Conservation (phyloP, 2,329 filamentous ascomycete genomes). For the Paecilomyces sp. region DNA sequence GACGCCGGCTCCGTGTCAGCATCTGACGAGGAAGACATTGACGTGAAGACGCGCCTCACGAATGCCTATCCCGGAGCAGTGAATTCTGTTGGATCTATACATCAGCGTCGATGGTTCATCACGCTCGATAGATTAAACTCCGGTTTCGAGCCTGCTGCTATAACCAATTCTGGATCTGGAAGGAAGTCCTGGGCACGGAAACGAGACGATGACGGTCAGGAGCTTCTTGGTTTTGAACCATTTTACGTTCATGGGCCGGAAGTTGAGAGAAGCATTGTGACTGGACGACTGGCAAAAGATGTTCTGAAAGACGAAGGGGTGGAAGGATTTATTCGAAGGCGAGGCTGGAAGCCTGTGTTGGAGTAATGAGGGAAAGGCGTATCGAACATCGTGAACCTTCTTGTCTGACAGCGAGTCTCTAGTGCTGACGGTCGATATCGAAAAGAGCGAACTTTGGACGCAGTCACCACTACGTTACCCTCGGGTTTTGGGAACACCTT, state of each 20-base stretch:
- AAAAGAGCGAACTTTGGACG: not conserved
- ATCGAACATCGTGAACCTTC: not conserved
- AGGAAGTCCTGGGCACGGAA: conserved; percentile 22
- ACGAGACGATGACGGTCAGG: not conserved
- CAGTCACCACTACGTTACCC: too few relatives aligned
- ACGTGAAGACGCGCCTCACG: conserved; percentile 48
- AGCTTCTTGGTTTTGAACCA: conserved; percentile 40
- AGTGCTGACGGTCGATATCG: not conserved
- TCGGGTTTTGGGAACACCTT: too few relatives aligned
- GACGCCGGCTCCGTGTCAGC: conserved; percentile 4
- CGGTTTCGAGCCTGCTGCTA: conserved; percentile 41
- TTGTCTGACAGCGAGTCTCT: not conserved
- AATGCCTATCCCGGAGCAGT: conserved; percentile 62
- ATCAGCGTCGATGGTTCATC: conserved; percentile 62
- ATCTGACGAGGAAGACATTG: conserved; percentile 35
- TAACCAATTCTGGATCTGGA: not conserved
- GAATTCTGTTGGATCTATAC: conserved; percentile 60
- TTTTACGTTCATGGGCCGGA: conserved; percentile 58
- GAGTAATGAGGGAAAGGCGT: not conserved
- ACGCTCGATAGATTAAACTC: conserved; percentile 54
- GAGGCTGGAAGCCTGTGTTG: conserved; percentile 49
- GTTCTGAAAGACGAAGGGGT: conserved; percentile 58
- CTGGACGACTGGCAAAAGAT: conserved; percentile 52
- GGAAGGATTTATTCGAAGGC: conserved; percentile 48
- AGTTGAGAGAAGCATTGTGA: conserved; percentile 59